Base-by-base conservation (phyloP, 306 rosid species). In the Dryas octopetala region DNA sequence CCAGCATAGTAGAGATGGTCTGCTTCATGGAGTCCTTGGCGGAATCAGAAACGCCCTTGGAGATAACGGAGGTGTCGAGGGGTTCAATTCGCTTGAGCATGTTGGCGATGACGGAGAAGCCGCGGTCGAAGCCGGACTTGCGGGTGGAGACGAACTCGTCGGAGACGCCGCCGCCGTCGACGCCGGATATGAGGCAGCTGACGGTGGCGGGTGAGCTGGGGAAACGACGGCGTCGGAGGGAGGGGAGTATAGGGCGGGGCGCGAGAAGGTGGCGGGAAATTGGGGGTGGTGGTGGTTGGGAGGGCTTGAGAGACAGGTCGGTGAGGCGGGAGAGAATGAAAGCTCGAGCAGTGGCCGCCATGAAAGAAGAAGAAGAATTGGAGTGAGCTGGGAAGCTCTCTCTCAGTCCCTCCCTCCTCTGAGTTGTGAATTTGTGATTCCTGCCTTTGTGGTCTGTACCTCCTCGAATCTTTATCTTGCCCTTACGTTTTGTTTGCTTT, bases 1-100 rank as follows among this genome's bases (percentile, higher is more conserved):
- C 99, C 5, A 96, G 88, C 98, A 92, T 96, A 9, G 96, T 86
- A 17, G 98, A 96, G 64, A 96, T 92, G n/a, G 99, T 96, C 77
- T 92, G 92, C 80, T 92, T 95, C 98, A 96, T 96, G 54, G 98
- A 92, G 70, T 92, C 96, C 83, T 78, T 86, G 8, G 99, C 91
- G 4, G 88, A 65, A 53, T 89, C 92, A 6, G 97, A 90, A 9
- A 92, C 93, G 19, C 97, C 99, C 71, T 90, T 85, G 54, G 98
- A 89, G 74, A 96, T 89, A 51, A 87, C 96, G 82, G 96, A 84
- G 41, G 83, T 84, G 72, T 96, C 98, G 53, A 96, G 84, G 14
- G 97, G 99, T 32, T 96, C 91, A 59, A 96, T 89, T 60, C 92
- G 91, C 69, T 86, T 85, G 2, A 96, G 89, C 96, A 96, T 86